phyloP scores from a whole-genome alignment of 345 rosid genomes.

The Brassica carinata region DNA sequence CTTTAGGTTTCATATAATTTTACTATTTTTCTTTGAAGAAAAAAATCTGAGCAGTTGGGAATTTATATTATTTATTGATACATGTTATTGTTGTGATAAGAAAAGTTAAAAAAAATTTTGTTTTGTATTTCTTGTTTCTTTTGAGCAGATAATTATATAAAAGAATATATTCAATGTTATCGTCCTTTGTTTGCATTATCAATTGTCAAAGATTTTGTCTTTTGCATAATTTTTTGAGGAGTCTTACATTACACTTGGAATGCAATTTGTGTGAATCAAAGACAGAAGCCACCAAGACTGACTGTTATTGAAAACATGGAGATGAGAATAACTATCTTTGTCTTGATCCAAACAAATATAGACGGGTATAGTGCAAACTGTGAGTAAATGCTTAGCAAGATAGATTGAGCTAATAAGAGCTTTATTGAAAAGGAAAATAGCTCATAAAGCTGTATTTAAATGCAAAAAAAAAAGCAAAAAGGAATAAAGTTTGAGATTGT shows the following conservation, averaged over 20 bases:
- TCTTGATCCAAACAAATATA: slow-evolving; percentile 49
- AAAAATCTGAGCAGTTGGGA: not conserved
- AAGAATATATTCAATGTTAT: not conserved
- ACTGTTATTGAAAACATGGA: not conserved
- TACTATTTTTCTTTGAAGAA: slow-evolving; percentile 16
- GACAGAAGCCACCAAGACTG: not conserved
- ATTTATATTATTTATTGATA: not conserved
- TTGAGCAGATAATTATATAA: slow-evolving; percentile 14
- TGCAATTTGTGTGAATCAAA: not conserved
- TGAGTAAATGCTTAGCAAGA: no score
- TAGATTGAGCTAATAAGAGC: no score
- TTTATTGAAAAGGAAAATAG: no score
- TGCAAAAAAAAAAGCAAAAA: no score
- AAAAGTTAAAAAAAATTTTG: slow-evolving; percentile 1
- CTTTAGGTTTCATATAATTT: slow-evolving; percentile 7
- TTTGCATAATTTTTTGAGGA: not conserved
- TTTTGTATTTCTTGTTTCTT: slow-evolving; percentile 25
- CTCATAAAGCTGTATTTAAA: no score
- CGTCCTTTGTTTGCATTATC: not conserved
- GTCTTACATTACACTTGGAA: not conserved
- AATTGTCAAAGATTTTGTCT: slow-evolving; percentile 7
- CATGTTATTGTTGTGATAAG: slow-evolving; percentile 10
- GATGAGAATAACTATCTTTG: slow-evolving; percentile 23
- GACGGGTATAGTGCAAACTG: slow-evolving; percentile 4
- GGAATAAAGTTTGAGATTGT: no score